These are phyloP conservation scores for Fusarium austroafricanum DNA, from an alignment of 2,329 filamentous ascomycete genomes.

Conservation along the genomic window DNA sequence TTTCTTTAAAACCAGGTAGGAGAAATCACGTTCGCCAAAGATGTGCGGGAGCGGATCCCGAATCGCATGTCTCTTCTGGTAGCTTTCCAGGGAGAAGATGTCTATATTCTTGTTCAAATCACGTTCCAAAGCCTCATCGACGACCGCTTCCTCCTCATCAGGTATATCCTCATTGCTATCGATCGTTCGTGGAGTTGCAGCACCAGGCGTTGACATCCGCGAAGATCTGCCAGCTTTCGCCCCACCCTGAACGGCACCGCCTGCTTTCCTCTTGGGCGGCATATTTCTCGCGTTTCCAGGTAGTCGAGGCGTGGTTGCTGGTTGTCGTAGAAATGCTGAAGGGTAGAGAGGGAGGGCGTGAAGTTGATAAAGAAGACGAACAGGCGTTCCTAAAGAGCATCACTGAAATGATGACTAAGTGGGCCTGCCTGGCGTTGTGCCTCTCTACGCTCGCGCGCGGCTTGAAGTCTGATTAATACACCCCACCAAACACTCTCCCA, in stretches of 20 bases:
- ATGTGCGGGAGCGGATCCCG: conserved; percentile 60
- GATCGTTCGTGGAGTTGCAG: conserved; percentile 69
- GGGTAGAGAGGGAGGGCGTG: background rate
- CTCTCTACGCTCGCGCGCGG: conserved; percentile 4
- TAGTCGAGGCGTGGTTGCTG: conserved; percentile 9
- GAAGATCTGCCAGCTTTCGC: conserved; percentile 69
- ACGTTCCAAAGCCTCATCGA: conserved; percentile 64
- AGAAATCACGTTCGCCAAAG: conserved; percentile 75
- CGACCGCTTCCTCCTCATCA: conserved; percentile 61
- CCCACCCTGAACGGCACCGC: conserved; percentile 58
- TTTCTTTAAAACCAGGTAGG: conserved; percentile 82
- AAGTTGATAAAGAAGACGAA: conserved; percentile 1
- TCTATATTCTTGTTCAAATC: conserved; percentile 69
- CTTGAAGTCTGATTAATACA: conserved; percentile 34
- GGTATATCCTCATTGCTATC: conserved; percentile 63
- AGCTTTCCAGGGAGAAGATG: conserved; percentile 66
- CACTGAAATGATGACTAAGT: conserved; percentile 37
- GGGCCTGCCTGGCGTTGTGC: background rate
- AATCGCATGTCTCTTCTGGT: conserved; percentile 59
- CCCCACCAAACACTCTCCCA: conserved; percentile 33
- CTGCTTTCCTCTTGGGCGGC: conserved; percentile 78
- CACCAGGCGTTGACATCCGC: conserved; percentile 69
- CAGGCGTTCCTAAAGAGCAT: conserved; percentile 21
- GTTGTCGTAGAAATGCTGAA: conserved; percentile 11
- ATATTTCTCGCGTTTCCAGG: conserved; percentile 56